These are phyloP conservation scores for Phytophthora pluvialis DNA, from an alignment of 352 stramenopile species.

Conservation along the genomic window DNA sequence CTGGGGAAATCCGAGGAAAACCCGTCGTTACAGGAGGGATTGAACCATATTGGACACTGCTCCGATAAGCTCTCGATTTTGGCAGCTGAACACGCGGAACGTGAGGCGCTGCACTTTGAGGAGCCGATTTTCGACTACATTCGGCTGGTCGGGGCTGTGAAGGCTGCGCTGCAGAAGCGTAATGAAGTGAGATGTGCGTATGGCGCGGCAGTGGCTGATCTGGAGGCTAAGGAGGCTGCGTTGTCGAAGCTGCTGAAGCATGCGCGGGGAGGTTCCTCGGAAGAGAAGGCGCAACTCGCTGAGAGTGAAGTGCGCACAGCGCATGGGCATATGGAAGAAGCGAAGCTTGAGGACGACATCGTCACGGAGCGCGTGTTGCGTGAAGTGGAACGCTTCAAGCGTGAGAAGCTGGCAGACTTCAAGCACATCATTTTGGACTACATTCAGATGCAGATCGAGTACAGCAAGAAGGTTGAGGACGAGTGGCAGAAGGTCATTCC, in stretches of 20 bases:
- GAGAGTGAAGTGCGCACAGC: constrained; percentile 79
- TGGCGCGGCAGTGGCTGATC: constrained; percentile 80
- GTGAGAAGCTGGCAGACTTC: constrained; percentile 95
- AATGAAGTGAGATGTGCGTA: constrained; percentile 94
- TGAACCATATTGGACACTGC: constrained; percentile 93
- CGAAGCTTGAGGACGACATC: constrained; percentile 94
- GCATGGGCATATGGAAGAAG: constrained; percentile 86
- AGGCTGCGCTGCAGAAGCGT: constrained; percentile 92
- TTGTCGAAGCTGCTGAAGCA: constrained; percentile 72
- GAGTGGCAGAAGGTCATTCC: constrained; percentile 85
- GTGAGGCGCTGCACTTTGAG: constrained; percentile 94
- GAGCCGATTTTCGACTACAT: constrained; percentile 97
- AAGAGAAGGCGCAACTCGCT: constrained; percentile 91
- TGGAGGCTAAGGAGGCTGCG: constrained; percentile 83
- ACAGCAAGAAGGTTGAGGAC: constrained; percentile 93
- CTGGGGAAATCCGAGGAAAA: constrained; percentile 95
- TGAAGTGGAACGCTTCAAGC: constrained; percentile 98
- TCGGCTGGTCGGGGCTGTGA: constrained; percentile 95
- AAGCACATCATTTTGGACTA: constrained; percentile 96
- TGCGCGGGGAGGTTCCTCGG: constrained; percentile 47
- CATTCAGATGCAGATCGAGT: constrained; percentile 97
- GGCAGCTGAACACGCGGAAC: constrained; percentile 92
- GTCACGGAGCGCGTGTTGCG: constrained; percentile 94
- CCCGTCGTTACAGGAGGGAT: constrained; percentile 90
- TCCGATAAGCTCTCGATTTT: constrained; percentile 93